These are phyloP conservation scores for Gossypium stocksii DNA, from an alignment of 345 rosid genomes.

Conservation along the genomic window DNA sequence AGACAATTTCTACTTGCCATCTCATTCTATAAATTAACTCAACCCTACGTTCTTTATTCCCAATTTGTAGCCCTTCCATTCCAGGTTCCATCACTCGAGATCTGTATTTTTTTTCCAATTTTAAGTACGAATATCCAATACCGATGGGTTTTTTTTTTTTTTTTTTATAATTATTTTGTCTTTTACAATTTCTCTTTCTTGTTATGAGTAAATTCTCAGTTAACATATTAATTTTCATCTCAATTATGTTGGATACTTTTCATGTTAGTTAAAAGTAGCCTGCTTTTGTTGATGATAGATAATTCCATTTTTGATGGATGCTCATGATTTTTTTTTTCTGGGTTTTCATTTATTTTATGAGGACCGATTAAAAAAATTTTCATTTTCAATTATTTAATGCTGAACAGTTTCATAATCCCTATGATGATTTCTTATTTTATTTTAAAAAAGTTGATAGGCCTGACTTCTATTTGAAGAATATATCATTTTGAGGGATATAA, in stretches of 20 bases:
- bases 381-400: background rate
- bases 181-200: background rate
- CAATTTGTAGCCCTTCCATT: too few relatives aligned
- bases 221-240: background rate
- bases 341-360: background rate
- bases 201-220: background rate
- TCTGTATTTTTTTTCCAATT: background rate
- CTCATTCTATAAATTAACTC: background rate
- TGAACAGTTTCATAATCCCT: background rate
- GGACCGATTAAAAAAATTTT: background rate
- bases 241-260: background rate
- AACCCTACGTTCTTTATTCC: background rate
- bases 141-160: too few relatives aligned
- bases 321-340: background rate
- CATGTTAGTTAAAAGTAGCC: constrained; percentile 3
- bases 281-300: background rate
- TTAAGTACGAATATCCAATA: background rate
- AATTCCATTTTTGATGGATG: background rate
- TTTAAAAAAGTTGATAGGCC: constrained; percentile 6
- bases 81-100: background rate
- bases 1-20: background rate
- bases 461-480: background rate
- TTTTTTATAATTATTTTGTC: background rate
- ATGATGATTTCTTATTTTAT: background rate
- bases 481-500: background rate